Conservation (phyloP, 352 stramenopile genomes). For the Globisporangium perplexum region DNA sequence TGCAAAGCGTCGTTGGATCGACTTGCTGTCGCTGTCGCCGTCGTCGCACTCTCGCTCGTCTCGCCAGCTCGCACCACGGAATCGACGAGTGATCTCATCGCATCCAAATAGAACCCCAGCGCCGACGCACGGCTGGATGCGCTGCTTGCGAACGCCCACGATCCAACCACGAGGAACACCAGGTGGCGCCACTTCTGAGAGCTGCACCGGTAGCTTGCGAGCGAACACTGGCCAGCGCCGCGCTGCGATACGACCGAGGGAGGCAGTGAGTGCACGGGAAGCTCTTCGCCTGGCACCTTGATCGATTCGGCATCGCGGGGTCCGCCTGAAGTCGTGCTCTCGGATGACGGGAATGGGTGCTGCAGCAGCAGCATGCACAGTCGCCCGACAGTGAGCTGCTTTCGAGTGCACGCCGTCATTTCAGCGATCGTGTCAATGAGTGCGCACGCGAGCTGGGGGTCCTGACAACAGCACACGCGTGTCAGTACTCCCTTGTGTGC, state of each 20-base stretch:
- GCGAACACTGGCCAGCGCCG: conserved; percentile 26
- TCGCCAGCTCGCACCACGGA: conserved; percentile 1
- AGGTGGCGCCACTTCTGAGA: conserved; percentile 45
- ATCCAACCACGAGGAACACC: conserved; percentile 49
- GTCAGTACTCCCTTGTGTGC: neutral
- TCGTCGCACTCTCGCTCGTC: conserved; percentile 11
- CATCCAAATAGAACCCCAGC: conserved; percentile 37
- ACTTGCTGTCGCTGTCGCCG: conserved; percentile 15
- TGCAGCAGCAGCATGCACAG: conserved; percentile 58
- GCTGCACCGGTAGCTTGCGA: conserved; percentile 38
- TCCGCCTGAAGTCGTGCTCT: conserved; percentile 1
- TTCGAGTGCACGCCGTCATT: conserved; percentile 38
- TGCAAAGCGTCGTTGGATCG: neutral
- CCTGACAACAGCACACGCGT: conserved; percentile 15
- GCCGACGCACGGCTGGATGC: conserved; percentile 22
- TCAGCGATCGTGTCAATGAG: conserved; percentile 30
- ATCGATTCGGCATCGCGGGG: neutral
- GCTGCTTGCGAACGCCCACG: conserved; percentile 37
- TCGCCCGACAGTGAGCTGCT: conserved; percentile 33
- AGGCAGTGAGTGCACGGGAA: conserved; percentile 26
- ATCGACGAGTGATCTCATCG: conserved; percentile 39
- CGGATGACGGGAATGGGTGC: conserved; percentile 33
- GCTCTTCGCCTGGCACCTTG: conserved; percentile 8
- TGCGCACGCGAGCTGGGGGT: conserved; percentile 39
- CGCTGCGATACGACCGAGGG: conserved; percentile 26